Percentiles rank a stretch among this genome's conserved stretches.
phyloP scores from a whole-genome alignment of 192 early-diverging fungal species.

The Coemansia sp. region DNA sequence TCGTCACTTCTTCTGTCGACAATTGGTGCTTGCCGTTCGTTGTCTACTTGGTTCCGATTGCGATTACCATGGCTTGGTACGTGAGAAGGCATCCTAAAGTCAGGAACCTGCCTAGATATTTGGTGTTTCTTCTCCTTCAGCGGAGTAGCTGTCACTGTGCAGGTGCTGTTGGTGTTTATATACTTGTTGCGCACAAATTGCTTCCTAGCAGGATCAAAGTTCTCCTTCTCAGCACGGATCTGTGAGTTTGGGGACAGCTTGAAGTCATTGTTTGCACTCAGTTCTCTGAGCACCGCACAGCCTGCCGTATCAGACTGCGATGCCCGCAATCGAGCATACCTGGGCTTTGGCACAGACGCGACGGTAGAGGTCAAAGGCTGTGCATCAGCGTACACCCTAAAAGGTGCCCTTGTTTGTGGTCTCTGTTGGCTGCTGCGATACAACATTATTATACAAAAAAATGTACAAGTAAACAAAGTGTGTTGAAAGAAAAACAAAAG shows the following conservation, averaged over 20 bases:
- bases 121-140: background rate
- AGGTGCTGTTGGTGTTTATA: background rate
- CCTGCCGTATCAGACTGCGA: background rate
- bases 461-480: background rate
- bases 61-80: background rate
- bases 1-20: background rate
- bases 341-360: background rate
- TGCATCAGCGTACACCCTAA: conserved; percentile 23
- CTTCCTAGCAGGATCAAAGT: conserved; percentile 37
- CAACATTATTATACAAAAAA: conserved; percentile 12
- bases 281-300: conserved; percentile 13
- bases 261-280: conserved; percentile 13
- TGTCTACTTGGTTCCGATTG: background rate
- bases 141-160: background rate
- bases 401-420: background rate
- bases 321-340: background rate
- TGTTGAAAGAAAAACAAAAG: background rate
- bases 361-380: background rate
- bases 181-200: conserved; percentile 14
- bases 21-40: no score
- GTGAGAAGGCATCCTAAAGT: background rate
- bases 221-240: conserved; percentile 37
- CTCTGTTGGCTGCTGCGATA: background rate
- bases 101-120: background rate
- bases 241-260: conserved; percentile 30